phyloP scores from a whole-genome alignment of 2,329 filamentous ascomycete genomes.

The Exutisphaerella laricina region DNA sequence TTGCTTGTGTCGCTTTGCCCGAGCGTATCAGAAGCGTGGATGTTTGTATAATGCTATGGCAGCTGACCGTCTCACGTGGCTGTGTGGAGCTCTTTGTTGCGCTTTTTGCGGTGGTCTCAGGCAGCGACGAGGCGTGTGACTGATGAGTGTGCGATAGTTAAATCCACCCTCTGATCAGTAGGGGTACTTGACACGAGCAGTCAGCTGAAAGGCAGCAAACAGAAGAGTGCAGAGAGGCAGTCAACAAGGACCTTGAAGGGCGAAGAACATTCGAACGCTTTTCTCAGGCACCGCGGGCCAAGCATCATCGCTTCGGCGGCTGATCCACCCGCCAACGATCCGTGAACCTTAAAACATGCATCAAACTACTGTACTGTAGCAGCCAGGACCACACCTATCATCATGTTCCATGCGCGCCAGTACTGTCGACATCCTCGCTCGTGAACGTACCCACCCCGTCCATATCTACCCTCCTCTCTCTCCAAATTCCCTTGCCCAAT shows the following conservation, averaged over 20 bases:
- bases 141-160: slow-evolving; percentile 32
- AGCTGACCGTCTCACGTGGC: slow-evolving; percentile 1
- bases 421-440: too few relatives aligned
- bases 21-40: slow-evolving; percentile 21
- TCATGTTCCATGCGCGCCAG: too few relatives aligned
- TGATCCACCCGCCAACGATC: too few relatives aligned
- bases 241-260: slow-evolving; percentile 1
- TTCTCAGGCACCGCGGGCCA: too few relatives aligned
- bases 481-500: slow-evolving; percentile 90
- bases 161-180: slow-evolving; percentile 31
- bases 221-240: background rate
- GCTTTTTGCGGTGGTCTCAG: slow-evolving; percentile 7
- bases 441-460: too few relatives aligned
- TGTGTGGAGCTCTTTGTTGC: slow-evolving; percentile 16
- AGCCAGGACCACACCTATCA: too few relatives aligned
- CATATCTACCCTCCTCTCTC: slow-evolving; percentile 79
- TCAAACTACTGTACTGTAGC: too few relatives aligned
- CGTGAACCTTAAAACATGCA: too few relatives aligned
- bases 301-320: too few relatives aligned
- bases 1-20: slow-evolving; percentile 69
- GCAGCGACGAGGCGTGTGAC: slow-evolving; percentile 25
- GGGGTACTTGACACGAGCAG: slow-evolving; percentile 16
- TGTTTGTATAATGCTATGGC: background rate
- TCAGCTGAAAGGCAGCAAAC: slow-evolving; percentile 12
- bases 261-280: too few relatives aligned